phyloP scores from a whole-genome alignment of 2,329 filamentous ascomycete genomes.

The Triangularia verruculosa region DNA sequence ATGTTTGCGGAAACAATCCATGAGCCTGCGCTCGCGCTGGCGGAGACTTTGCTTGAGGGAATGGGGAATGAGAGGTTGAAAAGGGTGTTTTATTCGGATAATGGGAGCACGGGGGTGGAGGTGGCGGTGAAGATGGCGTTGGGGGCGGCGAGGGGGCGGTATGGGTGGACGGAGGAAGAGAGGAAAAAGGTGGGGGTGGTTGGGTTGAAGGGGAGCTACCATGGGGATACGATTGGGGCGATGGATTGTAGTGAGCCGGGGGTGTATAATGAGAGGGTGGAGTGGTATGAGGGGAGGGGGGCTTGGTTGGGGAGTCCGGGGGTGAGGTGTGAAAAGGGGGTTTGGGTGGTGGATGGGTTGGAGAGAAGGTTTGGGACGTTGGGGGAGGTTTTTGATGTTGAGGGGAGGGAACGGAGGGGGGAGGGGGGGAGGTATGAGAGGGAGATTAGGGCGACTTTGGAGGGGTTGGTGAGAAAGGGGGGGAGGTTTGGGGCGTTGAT shows the following conservation, averaged over 20 bases:
- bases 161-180: slow-evolving; percentile 56
- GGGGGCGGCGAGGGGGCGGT: slow-evolving; percentile 63
- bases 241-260: slow-evolving; percentile 83
- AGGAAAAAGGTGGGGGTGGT: slow-evolving; percentile 62
- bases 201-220: slow-evolving; percentile 77
- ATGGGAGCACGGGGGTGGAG: slow-evolving; percentile 79
- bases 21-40: slow-evolving; percentile 68
- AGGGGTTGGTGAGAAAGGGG: slow-evolving; percentile 50
- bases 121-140: slow-evolving; percentile 84
- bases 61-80: slow-evolving; percentile 62
- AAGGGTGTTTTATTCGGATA: slow-evolving; percentile 80
- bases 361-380: slow-evolving; percentile 47
- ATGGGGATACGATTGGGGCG: slow-evolving; percentile 83
- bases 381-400: slow-evolving; percentile 58
- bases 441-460: slow-evolving; percentile 57
- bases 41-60: slow-evolving; percentile 58
- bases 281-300: slow-evolving; percentile 82
- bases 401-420: slow-evolving; percentile 43
- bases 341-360: slow-evolving; percentile 61
- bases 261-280: slow-evolving; percentile 75
- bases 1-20: slow-evolving; percentile 85
- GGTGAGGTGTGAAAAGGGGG: slow-evolving; percentile 62
- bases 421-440: slow-evolving; percentile 52
- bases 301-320: slow-evolving; percentile 79
- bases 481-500: slow-evolving; percentile 73